Conservation (phyloP, 306 rosid species). For the Castanospermum australe region DNA sequence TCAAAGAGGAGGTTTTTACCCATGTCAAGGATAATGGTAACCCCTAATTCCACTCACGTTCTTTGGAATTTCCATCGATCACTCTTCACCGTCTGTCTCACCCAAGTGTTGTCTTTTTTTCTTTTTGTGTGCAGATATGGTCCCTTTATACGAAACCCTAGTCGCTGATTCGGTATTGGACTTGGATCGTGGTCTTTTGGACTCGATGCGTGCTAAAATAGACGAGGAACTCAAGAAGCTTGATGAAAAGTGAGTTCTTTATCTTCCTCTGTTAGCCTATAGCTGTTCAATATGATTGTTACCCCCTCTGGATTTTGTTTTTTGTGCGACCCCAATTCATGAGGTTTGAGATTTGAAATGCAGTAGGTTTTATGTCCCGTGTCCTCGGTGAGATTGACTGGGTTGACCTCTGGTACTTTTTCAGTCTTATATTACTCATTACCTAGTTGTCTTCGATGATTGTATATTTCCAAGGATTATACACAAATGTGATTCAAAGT, state of each 20-base stretch:
- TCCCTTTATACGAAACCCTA: slow-evolving; percentile 82
- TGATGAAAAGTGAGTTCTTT: slow-evolving; percentile 80
- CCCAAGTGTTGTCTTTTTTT: background rate
- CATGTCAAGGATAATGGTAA: slow-evolving; percentile 76
- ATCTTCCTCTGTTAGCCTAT: background rate
- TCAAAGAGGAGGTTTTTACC: slow-evolving; percentile 73
- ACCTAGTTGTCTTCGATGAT: background rate
- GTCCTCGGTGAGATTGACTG: background rate
- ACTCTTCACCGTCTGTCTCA: background rate
- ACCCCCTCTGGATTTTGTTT: background rate
- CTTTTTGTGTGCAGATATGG: slow-evolving; percentile 60
- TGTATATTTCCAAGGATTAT: background rate
- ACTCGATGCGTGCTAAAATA: slow-evolving; percentile 72
- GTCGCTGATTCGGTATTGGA: slow-evolving; percentile 64
- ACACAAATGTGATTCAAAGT: background rate
- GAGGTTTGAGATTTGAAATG: slow-evolving; percentile 18
- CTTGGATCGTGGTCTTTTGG: slow-evolving; percentile 65
- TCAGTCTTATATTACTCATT: background rate
- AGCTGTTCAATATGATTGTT: background rate
- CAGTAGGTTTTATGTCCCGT: background rate
- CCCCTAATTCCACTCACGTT: background rate
- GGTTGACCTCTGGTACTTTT: background rate
- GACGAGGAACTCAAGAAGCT: slow-evolving; percentile 76
- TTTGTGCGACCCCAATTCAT: background rate
- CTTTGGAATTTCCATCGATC: background rate